Conservation (phyloP, 148 eudicot genomes). For the Cornus controversa region DNA sequence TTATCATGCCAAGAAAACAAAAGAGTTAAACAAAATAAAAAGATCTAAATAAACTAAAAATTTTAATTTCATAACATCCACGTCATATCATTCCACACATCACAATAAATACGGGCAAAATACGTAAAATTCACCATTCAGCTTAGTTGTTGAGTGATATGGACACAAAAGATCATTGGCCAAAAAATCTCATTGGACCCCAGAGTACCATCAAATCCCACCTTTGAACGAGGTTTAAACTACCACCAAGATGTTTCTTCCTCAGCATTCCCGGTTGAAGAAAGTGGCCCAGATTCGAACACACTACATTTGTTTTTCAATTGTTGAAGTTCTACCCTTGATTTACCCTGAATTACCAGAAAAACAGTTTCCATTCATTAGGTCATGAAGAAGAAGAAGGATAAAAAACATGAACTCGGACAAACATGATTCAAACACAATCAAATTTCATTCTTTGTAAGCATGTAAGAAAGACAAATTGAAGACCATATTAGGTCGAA, state of each 20-base stretch:
- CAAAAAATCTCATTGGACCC: constrained; percentile 43
- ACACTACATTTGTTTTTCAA: constrained; percentile 21
- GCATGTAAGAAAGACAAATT: too few relatives aligned
- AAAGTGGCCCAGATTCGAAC: constrained; percentile 24
- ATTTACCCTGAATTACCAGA: constrained; percentile 43
- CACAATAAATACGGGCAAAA: constrained; percentile 58
- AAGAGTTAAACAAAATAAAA: too few relatives aligned
- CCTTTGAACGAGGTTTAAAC: too few relatives aligned
- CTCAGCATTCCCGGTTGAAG: constrained; percentile 21
- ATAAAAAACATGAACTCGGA: background rate
- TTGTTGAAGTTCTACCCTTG: constrained; percentile 36
- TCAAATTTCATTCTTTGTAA: background rate
- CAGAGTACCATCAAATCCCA: constrained; percentile 58
- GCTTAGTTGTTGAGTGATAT: constrained; percentile 48
- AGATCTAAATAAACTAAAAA: background rate
- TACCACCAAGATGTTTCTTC: constrained; percentile 36
- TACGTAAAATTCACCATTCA: constrained; percentile 45
- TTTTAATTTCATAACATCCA: constrained; percentile 11
- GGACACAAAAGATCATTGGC: constrained; percentile 51
- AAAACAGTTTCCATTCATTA: background rate
- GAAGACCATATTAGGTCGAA: too few relatives aligned
- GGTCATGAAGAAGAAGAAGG: background rate
- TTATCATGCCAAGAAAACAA: too few relatives aligned
- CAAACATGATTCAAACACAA: background rate
- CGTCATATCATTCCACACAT: constrained; percentile 63